Conservation (phyloP, 441 rosid species). For the Francoa sonchifolia region DNA sequence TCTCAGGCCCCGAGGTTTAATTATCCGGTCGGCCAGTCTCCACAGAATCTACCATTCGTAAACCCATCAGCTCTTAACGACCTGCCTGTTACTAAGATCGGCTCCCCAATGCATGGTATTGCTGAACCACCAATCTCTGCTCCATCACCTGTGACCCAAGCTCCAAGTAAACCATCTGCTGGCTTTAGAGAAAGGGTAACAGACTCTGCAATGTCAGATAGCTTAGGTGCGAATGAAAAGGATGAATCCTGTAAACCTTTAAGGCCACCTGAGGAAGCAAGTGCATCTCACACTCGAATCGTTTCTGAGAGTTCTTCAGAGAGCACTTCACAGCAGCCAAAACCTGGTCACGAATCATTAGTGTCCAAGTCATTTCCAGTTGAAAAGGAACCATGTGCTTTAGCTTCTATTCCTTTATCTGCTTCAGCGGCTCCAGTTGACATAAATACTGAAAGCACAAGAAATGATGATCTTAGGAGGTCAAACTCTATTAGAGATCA, state of each 20-base stretch:
- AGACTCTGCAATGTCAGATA: too few relatives aligned
- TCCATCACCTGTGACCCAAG: too few relatives aligned
- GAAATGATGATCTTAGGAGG: slow-evolving; percentile 30
- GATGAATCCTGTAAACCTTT: too few relatives aligned
- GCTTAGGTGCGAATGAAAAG: too few relatives aligned
- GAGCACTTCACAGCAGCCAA: too few relatives aligned
- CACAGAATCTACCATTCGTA: slow-evolving; percentile 39
- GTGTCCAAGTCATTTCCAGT: too few relatives aligned
- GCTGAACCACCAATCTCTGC: slow-evolving; percentile 20
- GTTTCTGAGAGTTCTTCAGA: too few relatives aligned
- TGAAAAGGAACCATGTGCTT: slow-evolving; percentile 8
- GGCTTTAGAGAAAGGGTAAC: too few relatives aligned
- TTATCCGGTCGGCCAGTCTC: slow-evolving; percentile 37
- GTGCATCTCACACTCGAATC: too few relatives aligned
- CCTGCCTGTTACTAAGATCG: slow-evolving; percentile 29
- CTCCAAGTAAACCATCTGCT: too few relatives aligned
- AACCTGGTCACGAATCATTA: too few relatives aligned
- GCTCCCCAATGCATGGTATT: slow-evolving; percentile 24
- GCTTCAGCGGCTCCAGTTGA: slow-evolving; percentile 13
- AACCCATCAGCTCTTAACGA: slow-evolving; percentile 32
- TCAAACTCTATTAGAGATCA: slow-evolving; percentile 44
- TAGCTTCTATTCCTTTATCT: slow-evolving; percentile 9
- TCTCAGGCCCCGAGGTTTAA: slow-evolving; percentile 51
- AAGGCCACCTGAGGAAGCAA: too few relatives aligned
- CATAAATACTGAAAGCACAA: slow-evolving; percentile 21